phyloP scores from a whole-genome alignment of 2,329 filamentous ascomycete genomes.

The Thyridium curvatum region DNA sequence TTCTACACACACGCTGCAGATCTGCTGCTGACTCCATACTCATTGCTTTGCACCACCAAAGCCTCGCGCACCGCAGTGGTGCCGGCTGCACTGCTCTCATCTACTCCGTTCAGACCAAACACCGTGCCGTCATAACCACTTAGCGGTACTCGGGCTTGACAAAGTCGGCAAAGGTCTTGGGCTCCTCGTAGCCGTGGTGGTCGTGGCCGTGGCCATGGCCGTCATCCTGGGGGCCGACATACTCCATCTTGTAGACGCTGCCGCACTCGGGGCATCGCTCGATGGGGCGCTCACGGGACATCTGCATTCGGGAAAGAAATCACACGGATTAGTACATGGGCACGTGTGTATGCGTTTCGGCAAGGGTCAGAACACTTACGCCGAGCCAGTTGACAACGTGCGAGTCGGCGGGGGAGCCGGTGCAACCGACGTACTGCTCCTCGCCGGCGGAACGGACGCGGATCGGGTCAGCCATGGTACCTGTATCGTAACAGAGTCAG shows the following conservation, averaged over 20 bases:
- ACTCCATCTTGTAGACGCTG: slow-evolving; percentile 96
- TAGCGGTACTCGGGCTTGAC: slow-evolving; percentile 94
- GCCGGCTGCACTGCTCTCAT: slow-evolving; percentile 1
- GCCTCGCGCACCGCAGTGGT: not conserved
- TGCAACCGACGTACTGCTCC: slow-evolving; percentile 96
- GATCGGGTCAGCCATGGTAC: slow-evolving; percentile 86
- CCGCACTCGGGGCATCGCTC: slow-evolving; percentile 97
- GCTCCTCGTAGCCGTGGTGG: slow-evolving; percentile 65
- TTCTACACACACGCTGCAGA: slow-evolving; percentile 4
- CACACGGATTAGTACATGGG: slow-evolving; percentile 4
- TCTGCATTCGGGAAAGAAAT: slow-evolving; percentile 36
- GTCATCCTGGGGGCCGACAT: slow-evolving; percentile 77
- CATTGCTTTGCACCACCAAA: not conserved
- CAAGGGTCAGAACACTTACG: slow-evolving; percentile 46
- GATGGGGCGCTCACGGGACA: slow-evolving; percentile 81
- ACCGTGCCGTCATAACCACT: not conserved
- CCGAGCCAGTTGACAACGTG: slow-evolving; percentile 88
- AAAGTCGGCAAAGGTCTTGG: slow-evolving; percentile 95
- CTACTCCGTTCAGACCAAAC: not conserved
- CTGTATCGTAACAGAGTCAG: slow-evolving; percentile 32
- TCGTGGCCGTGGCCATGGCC: slow-evolving; percentile 47
- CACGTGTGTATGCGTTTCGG: not conserved
- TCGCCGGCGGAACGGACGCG: slow-evolving; percentile 85
- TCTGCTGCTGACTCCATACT: not conserved
- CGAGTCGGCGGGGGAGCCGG: slow-evolving; percentile 85